A percentile compares a stretch with the other conserved stretches of the same genome.
Evolutionary conservation across 1,284 basidiomycete genomes (phyloP).

Genomic region (Melanopsichium pennsylvanicum): DNA sequence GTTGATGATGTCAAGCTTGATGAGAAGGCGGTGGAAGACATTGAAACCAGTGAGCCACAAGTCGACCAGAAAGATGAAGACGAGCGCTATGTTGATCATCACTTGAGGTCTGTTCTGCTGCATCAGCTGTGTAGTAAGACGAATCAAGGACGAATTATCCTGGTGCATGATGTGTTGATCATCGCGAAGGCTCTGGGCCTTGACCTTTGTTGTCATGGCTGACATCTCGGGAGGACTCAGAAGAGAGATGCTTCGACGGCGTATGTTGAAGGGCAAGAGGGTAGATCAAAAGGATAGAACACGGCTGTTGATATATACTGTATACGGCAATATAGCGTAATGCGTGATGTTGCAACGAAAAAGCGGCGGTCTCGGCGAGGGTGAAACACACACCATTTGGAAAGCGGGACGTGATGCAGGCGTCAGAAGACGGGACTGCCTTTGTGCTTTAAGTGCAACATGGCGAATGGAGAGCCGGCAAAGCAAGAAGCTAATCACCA

Average conservation of each 20-base stretch:
- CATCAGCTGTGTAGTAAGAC: conserved; percentile 31
- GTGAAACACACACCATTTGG: background rate
- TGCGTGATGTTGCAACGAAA: too few species aligned
- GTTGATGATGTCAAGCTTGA: conserved; percentile 24
- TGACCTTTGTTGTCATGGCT: background rate
- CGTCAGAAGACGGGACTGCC: conserved; percentile 6
- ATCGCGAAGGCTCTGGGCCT: conserved; percentile 13
- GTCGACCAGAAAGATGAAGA: conserved; percentile 29
- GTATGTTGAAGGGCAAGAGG: too few species aligned
- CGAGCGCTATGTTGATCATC: conserved; percentile 23
- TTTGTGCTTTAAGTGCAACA: background rate
- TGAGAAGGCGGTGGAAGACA: conserved; percentile 20
- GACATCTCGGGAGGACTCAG: conserved; percentile 3
- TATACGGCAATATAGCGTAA: too few species aligned
- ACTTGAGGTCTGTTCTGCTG: conserved; percentile 26
- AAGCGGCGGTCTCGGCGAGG: background rate
- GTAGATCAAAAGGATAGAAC: background rate
- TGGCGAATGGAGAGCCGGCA: background rate
- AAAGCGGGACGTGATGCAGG: background rate
- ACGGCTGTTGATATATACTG: background rate
- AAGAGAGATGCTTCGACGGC: too few species aligned
- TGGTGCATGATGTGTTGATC: conserved; percentile 20
- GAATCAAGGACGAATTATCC: conserved; percentile 26
- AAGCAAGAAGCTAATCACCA: background rate
- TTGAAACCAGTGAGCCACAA: conserved; percentile 26